phyloP scores from a whole-genome alignment of 148 eudicot species.

The Mesembryanthemum crystallinum region DNA sequence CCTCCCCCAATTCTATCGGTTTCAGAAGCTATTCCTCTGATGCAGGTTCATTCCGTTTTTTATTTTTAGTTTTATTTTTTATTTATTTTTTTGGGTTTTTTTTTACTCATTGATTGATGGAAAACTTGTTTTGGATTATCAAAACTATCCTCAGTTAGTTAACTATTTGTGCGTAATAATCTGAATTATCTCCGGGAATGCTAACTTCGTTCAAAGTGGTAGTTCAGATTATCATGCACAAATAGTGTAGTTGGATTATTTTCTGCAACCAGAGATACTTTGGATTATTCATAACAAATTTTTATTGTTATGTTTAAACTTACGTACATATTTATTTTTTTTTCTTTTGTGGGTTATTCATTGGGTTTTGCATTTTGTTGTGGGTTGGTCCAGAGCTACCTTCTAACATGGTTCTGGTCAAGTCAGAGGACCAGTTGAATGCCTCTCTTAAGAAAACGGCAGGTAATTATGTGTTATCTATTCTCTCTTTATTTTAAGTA shows the following conservation, averaged over 20 bases:
- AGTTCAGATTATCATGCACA: no score
- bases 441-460: conserved; percentile 58
- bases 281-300: no score
- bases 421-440: conserved; percentile 70
- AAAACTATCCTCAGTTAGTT: no score
- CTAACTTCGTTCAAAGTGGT: no score
- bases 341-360: neutral
- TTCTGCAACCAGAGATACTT: no score
- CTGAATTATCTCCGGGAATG: no score
- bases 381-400: conserved; percentile 31
- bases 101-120: neutral
- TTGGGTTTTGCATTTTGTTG: neutral
- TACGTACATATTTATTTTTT: no score
- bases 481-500: neutral
- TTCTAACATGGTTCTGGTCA: conserved; percentile 57
- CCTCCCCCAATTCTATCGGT: conserved; percentile 14
- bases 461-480: conserved; percentile 37
- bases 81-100: no score
- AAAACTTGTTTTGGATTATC: no score
- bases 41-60: conserved; percentile 13
- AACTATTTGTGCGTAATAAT: no score
- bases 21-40: conserved; percentile 29
- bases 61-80: neutral
- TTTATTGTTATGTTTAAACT: neutral
- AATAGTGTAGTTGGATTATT: no score